phyloP scores from a whole-genome alignment of 2,329 filamentous ascomycete genomes.

The Stagonosporopsis rhizophila region DNA sequence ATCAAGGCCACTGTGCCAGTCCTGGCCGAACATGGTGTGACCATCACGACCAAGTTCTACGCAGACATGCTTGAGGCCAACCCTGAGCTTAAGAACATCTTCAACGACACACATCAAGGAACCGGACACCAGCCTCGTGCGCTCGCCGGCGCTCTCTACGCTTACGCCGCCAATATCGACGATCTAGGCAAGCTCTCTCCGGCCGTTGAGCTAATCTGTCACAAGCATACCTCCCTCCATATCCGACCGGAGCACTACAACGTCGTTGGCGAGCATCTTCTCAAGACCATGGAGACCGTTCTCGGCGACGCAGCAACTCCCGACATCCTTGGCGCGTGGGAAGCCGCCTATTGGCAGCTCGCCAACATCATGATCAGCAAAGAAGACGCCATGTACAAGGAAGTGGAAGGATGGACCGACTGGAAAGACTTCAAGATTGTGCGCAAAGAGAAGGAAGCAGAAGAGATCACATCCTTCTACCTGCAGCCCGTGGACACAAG shows the following conservation, averaged over 20 bases:
- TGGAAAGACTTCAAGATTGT: constrained; percentile 73
- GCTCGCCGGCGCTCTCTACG: constrained; percentile 71
- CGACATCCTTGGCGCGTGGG: constrained; percentile 72
- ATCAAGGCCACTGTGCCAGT: constrained; percentile 76
- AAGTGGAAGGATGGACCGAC: constrained; percentile 67
- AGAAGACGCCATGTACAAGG: constrained; percentile 68
- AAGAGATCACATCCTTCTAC: constrained; percentile 75
- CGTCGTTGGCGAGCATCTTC: constrained; percentile 72
- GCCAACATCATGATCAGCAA: constrained; percentile 74
- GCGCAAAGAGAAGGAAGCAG: constrained; percentile 69
- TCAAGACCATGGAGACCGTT: constrained; percentile 71
- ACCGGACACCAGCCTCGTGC: constrained; percentile 74
- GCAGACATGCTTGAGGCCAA: constrained; percentile 69
- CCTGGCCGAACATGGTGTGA: constrained; percentile 70
- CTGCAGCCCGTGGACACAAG: constrained; percentile 68
- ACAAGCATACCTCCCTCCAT: constrained; percentile 76
- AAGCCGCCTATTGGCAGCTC: constrained; percentile 74
- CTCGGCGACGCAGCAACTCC: constrained; percentile 71
- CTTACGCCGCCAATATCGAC: constrained; percentile 75
- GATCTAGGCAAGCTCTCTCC: constrained; percentile 66
- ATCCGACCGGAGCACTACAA: constrained; percentile 73
- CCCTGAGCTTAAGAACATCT: constrained; percentile 72
- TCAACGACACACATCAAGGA: constrained; percentile 74
- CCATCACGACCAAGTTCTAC: constrained; percentile 77
- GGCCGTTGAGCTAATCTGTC: constrained; percentile 71